Percentiles rank a stretch among this genome's conserved stretches.
Evolutionary conservation across 345 rosid species (phyloP).

Genomic region (Mercurialis annua): DNA sequence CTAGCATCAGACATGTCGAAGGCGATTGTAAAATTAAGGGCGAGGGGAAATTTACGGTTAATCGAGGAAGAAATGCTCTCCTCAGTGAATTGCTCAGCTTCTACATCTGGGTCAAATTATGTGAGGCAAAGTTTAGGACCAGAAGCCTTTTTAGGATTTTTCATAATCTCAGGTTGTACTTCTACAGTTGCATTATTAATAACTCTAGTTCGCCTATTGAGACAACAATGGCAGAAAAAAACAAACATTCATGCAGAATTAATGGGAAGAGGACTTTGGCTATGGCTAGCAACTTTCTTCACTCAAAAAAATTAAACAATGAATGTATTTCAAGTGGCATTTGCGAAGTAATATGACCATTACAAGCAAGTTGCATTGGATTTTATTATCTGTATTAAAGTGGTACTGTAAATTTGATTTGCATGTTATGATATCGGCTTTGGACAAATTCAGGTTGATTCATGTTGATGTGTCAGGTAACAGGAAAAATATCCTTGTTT

Average conservation of each 20-base stretch:
- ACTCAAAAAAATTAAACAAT: background rate
- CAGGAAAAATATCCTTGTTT: no score
- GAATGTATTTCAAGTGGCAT: background rate
- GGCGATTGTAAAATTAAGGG: constrained; percentile 1
- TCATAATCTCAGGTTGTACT: constrained; percentile 18
- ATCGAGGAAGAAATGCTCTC: constrained; percentile 8
- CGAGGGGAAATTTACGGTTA: background rate
- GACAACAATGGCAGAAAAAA: background rate
- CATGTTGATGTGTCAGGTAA: no score
- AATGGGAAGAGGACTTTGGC: constrained; percentile 18
- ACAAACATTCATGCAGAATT: background rate
- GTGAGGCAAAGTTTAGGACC: constrained; percentile 16
- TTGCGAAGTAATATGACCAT: no score
- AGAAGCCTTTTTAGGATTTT: constrained; percentile 19
- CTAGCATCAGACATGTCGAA: constrained; percentile 6
- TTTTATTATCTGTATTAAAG: no score
- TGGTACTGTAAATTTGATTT: no score
- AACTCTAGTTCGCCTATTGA: background rate
- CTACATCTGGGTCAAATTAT: background rate
- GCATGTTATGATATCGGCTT: no score
- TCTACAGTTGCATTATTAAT: constrained; percentile 18
- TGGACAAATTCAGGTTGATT: no score
- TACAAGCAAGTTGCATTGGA: no score
- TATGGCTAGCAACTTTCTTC: background rate
- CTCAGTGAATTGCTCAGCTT: background rate